Evolutionary conservation across 2,329 filamentous ascomycete genomes (phyloP), one percentile per base, ranked within the genome.

Genomic region (Ustulina deusta): DNA sequence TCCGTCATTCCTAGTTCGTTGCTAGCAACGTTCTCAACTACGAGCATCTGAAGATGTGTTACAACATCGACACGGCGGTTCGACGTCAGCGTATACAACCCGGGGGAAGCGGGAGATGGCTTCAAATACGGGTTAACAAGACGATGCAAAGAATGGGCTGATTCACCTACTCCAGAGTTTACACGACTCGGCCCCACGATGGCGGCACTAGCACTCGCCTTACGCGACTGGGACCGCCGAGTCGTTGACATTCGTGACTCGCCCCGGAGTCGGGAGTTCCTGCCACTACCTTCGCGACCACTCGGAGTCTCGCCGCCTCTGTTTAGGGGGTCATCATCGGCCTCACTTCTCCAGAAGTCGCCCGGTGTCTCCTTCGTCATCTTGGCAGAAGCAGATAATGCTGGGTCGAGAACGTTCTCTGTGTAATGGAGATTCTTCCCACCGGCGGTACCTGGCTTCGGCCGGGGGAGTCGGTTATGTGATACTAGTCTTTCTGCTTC

Each of bases 381-480:
- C 44, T 61, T 83, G 83, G 46, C 34, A 6, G 6, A 79, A 17
- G 75, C 69, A 2, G 73, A 32, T 7, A 83, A 69, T 20, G 86
- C 84, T 25, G 86, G 79, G 65, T 94, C 93, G 15, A 98, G 85
- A 1, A 98, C 95, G 72, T 97, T 98, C 78, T 98, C 96, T 0
- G 92, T 91, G 72, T 94, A 91, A 78, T 97, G 94, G 36, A 97
- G 82, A 75, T 98, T 98, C 82, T 97, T 97, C 44, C 94, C 94
- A 0, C 90, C 90, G 38, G 89, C 88, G 0, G 91, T 93, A 15
- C 90, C 91, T 4, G 91, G 89, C 73, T 89, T 90, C 27, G 83
- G 84, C 66, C 80, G 84, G 73, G 82, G 81, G 5, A 88, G 75
- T 38, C 93, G 89, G 78, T 98, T 98, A 81, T 97, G 94, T 62